Base-by-base conservation (phyloP, 306 rosid species). In the Acacia melanoxylon region DNA sequence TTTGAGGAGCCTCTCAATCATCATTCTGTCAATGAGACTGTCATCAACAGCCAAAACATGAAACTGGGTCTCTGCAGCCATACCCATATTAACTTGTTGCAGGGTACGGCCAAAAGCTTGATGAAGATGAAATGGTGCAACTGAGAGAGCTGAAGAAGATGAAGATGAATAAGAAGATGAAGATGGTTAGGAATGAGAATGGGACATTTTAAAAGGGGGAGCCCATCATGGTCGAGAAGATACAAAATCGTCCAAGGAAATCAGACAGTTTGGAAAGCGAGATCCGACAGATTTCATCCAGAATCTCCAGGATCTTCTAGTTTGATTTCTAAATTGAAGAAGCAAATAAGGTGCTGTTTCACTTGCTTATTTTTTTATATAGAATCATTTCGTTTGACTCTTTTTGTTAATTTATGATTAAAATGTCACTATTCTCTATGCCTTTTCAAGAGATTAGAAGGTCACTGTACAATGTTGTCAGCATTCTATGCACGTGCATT, bases 31-130 rank as follows among this genome's bases (percentile, higher is more conserved):
- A 82, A 94, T 77, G 10, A 86, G 45, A 81, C 94, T 89, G 33
- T 94, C 98, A 87, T 94, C 97, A 62, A 94, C 98, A 71, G 97
- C 98, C 85, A 94, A 76, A 68, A 94, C 97, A 80, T 92, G 98
- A 56, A 91, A 92, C 78, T 82, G 94, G 12, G 89, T 41, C 61
- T 90, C 89, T 56, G 88, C 73, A 79, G 85, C 79, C 75, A 92
- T 22, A 45, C 89, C 93, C 97, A 94, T 94, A 54, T 66, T 94
- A 42, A 70, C 56, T 65, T 22, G 25, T n/a, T 27, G 5, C 2
- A 25, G n/a, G 8, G 25, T 17, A 58, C 61, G 49, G n/a, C 27
- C 10, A 16, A 75, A 75, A 75, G 81, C 68, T 51, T 62, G 20
- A 77, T 68, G 11, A 59, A 25, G 20, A 17, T 66, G 80, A 76